Evolutionary conservation across 768 basidiomycete genomes (phyloP).

Genomic region (Amyloporia xantha): DNA sequence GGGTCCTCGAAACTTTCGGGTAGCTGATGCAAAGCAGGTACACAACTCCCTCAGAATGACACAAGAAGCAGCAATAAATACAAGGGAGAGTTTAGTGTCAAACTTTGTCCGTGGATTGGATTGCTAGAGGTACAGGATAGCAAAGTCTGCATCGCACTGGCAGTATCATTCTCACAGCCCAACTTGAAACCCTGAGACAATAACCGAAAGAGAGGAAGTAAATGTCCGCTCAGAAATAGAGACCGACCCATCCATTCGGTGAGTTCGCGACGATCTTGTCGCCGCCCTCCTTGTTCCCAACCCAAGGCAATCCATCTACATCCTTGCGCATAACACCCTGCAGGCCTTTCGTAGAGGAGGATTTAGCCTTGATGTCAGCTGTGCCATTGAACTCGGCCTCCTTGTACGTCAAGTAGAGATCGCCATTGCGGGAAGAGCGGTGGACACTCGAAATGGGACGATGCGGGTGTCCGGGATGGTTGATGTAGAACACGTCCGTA

Average conservation of each 20-base stretch:
- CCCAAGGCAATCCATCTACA: conserved; percentile 18
- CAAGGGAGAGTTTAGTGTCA: too few species aligned
- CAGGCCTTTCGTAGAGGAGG: conserved; percentile 21
- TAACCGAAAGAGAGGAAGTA: too few species aligned
- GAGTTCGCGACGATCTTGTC: conserved; percentile 21
- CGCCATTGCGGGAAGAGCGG: conserved; percentile 41
- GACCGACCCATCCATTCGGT: conserved; percentile 22
- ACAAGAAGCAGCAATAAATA: too few species aligned
- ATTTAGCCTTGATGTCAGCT: conserved; percentile 37
- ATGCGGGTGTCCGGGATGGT: conserved; percentile 32
- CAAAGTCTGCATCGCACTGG: too few species aligned
- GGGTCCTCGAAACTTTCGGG: too few species aligned
- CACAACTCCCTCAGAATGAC: too few species aligned
- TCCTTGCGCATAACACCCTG: conserved; percentile 15
- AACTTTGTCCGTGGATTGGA: too few species aligned
- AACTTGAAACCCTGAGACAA: too few species aligned
- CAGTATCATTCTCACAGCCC: too few species aligned
- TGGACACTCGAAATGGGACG: conserved; percentile 44
- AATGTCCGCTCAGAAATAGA: conserved; percentile 21
- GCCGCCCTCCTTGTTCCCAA: conserved; percentile 24
- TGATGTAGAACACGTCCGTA: conserved; percentile 42
- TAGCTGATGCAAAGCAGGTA: too few species aligned
- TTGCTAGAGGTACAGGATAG: too few species aligned
- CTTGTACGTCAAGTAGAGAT: conserved; percentile 50
- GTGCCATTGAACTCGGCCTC: conserved; percentile 45